Percentiles rank a stretch among this genome's conserved stretches.
phyloP scores from a whole-genome alignment of 352 stramenopile species.

The Thalassiosira mediterranea region DNA sequence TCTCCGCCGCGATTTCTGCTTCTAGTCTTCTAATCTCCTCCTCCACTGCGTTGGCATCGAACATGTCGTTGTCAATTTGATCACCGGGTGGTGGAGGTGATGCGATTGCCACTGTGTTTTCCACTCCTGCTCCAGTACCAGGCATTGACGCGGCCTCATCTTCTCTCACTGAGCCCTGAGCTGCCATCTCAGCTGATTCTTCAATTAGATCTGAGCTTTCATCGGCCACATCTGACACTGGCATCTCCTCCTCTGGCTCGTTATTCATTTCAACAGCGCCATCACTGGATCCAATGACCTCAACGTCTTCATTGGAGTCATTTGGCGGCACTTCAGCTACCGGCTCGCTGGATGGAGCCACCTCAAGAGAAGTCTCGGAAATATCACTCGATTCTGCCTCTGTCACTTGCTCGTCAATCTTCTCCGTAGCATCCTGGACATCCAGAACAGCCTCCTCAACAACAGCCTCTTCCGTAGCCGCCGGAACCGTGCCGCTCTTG shows the following conservation, averaged over 20 bases:
- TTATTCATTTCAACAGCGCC: slow-evolving; percentile 2
- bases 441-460: background rate
- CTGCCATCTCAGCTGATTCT: too few species aligned
- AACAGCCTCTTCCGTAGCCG: background rate
- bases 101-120: background rate
- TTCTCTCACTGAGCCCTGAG: background rate
- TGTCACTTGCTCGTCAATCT: background rate
- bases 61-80: too few species aligned
- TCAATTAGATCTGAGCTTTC: too few species aligned
- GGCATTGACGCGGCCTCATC: background rate
- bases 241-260: background rate
- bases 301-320: too few species aligned
- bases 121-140: background rate
- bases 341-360: too few species aligned
- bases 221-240: too few species aligned
- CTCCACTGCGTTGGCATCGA: background rate
- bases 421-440: background rate
- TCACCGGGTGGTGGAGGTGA: background rate
- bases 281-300: too few species aligned
- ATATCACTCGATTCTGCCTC: too few species aligned
- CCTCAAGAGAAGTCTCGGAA: too few species aligned
- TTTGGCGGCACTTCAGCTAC: too few species aligned
- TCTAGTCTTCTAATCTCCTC: slow-evolving; percentile 4
- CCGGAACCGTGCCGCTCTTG: background rate
- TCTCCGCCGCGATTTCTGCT: slow-evolving; percentile 17